Conservation (phyloP, 495 filamentous ascomycete species). For the Geopyxis carbonaria region DNA sequence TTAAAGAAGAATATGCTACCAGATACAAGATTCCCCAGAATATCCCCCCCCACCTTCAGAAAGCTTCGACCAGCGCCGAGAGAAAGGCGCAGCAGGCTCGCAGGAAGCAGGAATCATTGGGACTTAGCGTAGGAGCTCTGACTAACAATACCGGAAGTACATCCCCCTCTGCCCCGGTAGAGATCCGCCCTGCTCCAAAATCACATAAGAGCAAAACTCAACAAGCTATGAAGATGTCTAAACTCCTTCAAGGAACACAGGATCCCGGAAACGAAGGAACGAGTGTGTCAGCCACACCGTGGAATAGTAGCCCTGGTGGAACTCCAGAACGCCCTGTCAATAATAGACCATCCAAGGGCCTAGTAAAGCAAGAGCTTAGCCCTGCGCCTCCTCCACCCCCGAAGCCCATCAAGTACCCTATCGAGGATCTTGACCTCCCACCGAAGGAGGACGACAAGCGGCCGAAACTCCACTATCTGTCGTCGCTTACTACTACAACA, state of each 20-base stretch:
- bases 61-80: constrained; percentile 60
- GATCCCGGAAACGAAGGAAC: constrained; percentile 27
- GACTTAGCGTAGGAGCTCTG: constrained; percentile 13
- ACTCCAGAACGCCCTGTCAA: constrained; percentile 20
- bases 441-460: constrained; percentile 42
- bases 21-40: constrained; percentile 69
- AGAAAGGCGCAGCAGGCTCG: constrained; percentile 50
- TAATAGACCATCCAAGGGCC: constrained; percentile 15
- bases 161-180: constrained; percentile 45
- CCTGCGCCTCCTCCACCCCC: constrained; percentile 47
- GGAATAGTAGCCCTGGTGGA: constrained; percentile 21
- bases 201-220: constrained; percentile 48
- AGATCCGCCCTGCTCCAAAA: constrained; percentile 67
- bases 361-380: constrained; percentile 18
- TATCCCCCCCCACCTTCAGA: constrained; percentile 65
- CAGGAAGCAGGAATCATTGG: constrained; percentile 38
- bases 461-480: constrained; percentile 63
- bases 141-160: constrained; percentile 34
- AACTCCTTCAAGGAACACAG: constrained; percentile 31
- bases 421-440: constrained; percentile 74
- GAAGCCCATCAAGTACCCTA: constrained; percentile 78
- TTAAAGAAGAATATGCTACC: constrained; percentile 70
- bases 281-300: constrained; percentile 21
- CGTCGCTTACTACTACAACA: constrained; percentile 20
- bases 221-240: constrained; percentile 25